These are phyloP conservation scores for Phoenix dactylifera DNA, from an alignment of 176 grass and related monocot species.

Conservation along the genomic window DNA sequence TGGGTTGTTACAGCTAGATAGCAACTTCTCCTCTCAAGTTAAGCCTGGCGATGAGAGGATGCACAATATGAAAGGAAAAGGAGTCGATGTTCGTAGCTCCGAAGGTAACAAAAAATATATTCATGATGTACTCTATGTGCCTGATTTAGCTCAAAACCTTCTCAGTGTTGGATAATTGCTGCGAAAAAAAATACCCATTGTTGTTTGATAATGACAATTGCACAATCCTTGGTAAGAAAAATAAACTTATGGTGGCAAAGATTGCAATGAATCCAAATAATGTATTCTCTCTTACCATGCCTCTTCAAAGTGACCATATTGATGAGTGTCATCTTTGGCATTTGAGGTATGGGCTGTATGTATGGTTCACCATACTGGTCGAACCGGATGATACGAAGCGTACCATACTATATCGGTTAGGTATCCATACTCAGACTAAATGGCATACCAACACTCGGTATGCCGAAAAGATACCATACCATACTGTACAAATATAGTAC, in stretches of 20 bases:
- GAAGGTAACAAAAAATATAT: not conserved
- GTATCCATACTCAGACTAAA: no score
- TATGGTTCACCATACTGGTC: no score
- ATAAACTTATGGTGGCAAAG: no score
- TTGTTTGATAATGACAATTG: constrained; percentile 5
- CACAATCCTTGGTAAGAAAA: not conserved
- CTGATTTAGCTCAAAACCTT: constrained; percentile 8
- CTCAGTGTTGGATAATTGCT: constrained; percentile 3
- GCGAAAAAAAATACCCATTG: not conserved
- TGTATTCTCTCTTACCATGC: no score
- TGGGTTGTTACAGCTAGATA: no score
- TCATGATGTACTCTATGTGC: constrained; percentile 6
- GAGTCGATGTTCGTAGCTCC: not conserved
- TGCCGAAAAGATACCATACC: no score
- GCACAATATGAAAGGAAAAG: constrained; percentile 11
- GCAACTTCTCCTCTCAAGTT: not conserved
- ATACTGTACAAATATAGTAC: no score
- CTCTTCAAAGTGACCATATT: no score
- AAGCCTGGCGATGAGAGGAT: constrained; percentile 7
- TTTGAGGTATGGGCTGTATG: constrained; percentile 8
- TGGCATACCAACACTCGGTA: no score
- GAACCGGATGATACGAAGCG: no score
- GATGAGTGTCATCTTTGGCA: constrained; percentile 1
- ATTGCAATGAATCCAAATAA: no score
- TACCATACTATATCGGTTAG: no score